Evolutionary conservation across 2,329 filamentous ascomycete species (phyloP).

Genomic region (Periconia sp.): DNA sequence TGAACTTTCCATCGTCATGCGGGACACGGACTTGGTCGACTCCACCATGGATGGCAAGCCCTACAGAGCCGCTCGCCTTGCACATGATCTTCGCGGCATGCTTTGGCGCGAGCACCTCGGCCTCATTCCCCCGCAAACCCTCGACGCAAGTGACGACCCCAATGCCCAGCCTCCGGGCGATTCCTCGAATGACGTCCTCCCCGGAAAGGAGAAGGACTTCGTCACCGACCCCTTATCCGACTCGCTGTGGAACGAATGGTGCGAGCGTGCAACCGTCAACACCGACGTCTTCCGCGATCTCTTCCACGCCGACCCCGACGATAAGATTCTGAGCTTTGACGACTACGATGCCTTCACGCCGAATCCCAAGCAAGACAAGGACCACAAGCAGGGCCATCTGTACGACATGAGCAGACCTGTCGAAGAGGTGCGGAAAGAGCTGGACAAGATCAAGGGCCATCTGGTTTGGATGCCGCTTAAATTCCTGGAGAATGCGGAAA

Average conservation of each 20-base stretch:
- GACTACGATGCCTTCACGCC: constrained; percentile 82
- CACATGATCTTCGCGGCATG: constrained; percentile 78
- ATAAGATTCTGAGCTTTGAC: constrained; percentile 85
- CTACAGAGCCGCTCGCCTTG: constrained; percentile 81
- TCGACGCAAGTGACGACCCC: constrained; percentile 68
- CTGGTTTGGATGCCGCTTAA: constrained; percentile 95
- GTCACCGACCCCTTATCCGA: constrained; percentile 66
- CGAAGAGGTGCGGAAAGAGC: constrained; percentile 73
- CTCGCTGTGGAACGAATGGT: constrained; percentile 71
- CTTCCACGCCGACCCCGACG: constrained; percentile 88
- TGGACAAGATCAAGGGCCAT: constrained; percentile 84
- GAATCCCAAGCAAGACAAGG: constrained; percentile 62
- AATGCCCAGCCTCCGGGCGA: constrained; percentile 80
- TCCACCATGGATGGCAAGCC: constrained; percentile 80
- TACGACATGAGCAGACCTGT: constrained; percentile 72
- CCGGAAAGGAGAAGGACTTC: constrained; percentile 68
- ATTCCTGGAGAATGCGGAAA: constrained; percentile 81
- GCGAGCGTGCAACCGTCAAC: constrained; percentile 69
- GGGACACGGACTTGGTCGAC: constrained; percentile 74
- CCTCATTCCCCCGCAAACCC: constrained; percentile 73
- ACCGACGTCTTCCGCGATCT: constrained; percentile 78
- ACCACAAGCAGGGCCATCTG: constrained; percentile 78
- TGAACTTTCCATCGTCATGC: constrained; percentile 87
- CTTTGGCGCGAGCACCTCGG: constrained; percentile 93
- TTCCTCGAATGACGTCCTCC: constrained; percentile 75